Base-by-base conservation (phyloP, 176 grass and related monocot genomes). In the Eleusine indica region DNA sequence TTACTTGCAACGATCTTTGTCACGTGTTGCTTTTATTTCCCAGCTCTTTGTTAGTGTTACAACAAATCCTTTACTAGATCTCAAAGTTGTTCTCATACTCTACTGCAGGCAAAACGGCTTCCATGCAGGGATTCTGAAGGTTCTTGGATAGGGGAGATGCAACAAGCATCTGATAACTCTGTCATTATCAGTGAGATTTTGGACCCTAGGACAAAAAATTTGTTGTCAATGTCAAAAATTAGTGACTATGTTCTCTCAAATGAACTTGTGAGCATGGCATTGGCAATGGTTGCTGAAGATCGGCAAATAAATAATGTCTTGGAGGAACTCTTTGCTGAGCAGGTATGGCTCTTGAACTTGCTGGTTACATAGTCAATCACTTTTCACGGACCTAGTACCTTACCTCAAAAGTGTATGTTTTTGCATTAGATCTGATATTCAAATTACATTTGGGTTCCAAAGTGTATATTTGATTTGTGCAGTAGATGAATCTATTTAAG, bases 131-230 rank as follows among this genome's bases (percentile, higher is more conserved):
- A 88, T 66, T 94, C 86, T 17, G 89, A 94, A 84, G 89, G 89
- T 89, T 91, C 92, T 66, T 94, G 92, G 92, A 94, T 94, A 73
- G 92, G 92, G n/a, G 92, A 94, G 74, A 94, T 94, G 92, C 92
- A 87, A 80, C 86, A 91, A 83, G 89, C 92, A 86, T 94, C 92
- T 42, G 68, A 87, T 78, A 94, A 89, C 75, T 94, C 92, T 75
- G 92, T 94, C 54, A 89, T 94, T 79, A 94, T 94, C 78, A 94
- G 92, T 61, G 92, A 94, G 71, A 94, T 94, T 82, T 82, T 94
- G 77, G 92, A 94, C 56, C 92, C 89, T n/a, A 89, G 92, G 84
- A 94, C 92, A 17, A 94, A 94, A 43, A 94, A 94, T 75, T 84
- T 94, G 47, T 61, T 94, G 54, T 75, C 86, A 49, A 78, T 94